phyloP scores from a whole-genome alignment of 225 moss, liverwort and hornwort species.

The Physcomitrium patens region DNA sequence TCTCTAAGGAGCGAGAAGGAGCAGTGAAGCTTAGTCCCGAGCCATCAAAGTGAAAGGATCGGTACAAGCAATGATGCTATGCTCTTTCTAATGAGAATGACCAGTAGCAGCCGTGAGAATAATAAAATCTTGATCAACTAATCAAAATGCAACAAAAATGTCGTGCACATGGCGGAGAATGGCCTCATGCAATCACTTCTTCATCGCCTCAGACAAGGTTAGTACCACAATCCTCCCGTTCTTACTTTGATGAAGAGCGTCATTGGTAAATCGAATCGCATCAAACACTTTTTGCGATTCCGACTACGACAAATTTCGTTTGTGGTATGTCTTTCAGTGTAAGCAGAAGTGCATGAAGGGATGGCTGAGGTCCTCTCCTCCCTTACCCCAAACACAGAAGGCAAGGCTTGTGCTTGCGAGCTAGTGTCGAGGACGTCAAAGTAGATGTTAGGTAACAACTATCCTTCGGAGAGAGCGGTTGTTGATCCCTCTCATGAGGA shows the following conservation, averaged over 20 bases:
- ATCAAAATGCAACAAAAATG: slow-evolving; percentile 72
- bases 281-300: not conserved
- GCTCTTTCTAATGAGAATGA: too few relatives aligned
- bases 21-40: slow-evolving; percentile 69
- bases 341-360: slow-evolving; percentile 69
- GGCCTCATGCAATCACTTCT: slow-evolving; percentile 92
- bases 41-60: slow-evolving; percentile 79
- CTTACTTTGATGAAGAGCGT: not conserved
- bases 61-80: slow-evolving; percentile 79
- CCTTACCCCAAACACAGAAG: slow-evolving; percentile 73
- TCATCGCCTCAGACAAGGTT: slow-evolving; percentile 67
- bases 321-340: slow-evolving; percentile 42
- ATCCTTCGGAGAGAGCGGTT: slow-evolving; percentile 63
- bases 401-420: too few relatives aligned
- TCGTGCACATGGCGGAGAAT: slow-evolving; percentile 88
- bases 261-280: not conserved
- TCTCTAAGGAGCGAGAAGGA: slow-evolving; percentile 75
- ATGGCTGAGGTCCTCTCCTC: slow-evolving; percentile 76
- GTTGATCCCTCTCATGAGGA: slow-evolving; percentile 79
- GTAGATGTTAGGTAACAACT: slow-evolving; percentile 77
- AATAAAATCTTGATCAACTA: slow-evolving; percentile 69
- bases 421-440: slow-evolving; percentile 47
- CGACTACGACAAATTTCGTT: not conserved
- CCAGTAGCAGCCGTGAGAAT: too few relatives aligned
- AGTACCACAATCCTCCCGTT: slow-evolving; percentile 13